Evolutionary conservation across 2,329 filamentous ascomycete genomes (phyloP).

Genomic region (Reticulascus tulasneorum): DNA sequence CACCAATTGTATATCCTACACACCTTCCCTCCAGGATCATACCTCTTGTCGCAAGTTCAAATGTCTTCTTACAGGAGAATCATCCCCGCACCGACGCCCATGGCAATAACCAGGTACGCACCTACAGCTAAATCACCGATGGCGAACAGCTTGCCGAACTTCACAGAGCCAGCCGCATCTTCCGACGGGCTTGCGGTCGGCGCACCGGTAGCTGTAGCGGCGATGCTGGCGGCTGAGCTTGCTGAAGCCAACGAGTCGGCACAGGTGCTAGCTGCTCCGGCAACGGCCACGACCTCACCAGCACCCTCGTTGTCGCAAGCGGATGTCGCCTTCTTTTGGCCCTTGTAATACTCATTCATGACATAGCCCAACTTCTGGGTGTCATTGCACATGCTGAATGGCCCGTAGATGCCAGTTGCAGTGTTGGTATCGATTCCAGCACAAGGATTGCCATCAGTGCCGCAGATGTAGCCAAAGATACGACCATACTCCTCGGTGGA

Average conservation of each 20-base stretch:
- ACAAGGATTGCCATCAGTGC: constrained; percentile 52
- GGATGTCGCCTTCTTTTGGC: constrained; percentile 45
- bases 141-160: constrained; percentile 36
- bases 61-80: constrained; percentile 42
- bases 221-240: constrained; percentile 49
- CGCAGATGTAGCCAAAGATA: constrained; percentile 75
- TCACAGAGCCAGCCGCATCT: constrained; percentile 20
- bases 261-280: constrained; percentile 51
- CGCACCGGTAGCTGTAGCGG: constrained; percentile 41
- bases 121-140: constrained; percentile 46
- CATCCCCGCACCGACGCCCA: constrained; percentile 50
- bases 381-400: constrained; percentile 72
- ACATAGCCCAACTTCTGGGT: constrained; percentile 70
- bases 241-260: constrained; percentile 56
- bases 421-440: constrained; percentile 65
- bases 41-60: not conserved
- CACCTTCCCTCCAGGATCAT: not conserved
- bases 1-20: too few species aligned
- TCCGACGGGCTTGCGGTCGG: constrained; percentile 9
- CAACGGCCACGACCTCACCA: constrained; percentile 50
- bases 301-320: constrained; percentile 72
- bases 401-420: constrained; percentile 66
- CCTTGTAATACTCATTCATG: constrained; percentile 68
- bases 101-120: constrained; percentile 48
- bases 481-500: constrained; percentile 55